phyloP scores from a whole-genome alignment of 139 green algal genomes.

The Coelastrella sp. region DNA sequence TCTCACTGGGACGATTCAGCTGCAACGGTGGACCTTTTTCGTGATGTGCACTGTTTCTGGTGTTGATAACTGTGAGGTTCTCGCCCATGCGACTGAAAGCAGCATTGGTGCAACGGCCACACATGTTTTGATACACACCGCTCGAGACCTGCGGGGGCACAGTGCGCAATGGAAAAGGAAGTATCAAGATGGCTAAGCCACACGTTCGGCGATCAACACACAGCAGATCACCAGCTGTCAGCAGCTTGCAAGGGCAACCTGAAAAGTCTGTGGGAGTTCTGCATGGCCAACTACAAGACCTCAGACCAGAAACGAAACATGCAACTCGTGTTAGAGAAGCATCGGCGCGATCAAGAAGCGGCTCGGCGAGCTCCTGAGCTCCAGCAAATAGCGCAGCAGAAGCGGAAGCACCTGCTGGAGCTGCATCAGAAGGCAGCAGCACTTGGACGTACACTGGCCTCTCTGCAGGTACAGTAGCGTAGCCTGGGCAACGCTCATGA shows the following conservation, averaged over 20 bases:
- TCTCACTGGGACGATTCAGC: too few species aligned
- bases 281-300: slow-evolving; percentile 11
- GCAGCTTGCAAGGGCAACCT: slow-evolving; percentile 33
- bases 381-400: background rate
- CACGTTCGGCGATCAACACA: slow-evolving; percentile 11
- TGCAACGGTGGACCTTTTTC: too few species aligned
- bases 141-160: background rate
- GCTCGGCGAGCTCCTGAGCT: slow-evolving; percentile 25
- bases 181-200: slow-evolving; percentile 12
- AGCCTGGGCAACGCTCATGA: background rate
- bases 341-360: slow-evolving; percentile 36
- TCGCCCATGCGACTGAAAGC: background rate
- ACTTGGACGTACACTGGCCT: background rate
- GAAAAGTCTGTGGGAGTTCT: slow-evolving; percentile 38
- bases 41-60: too few species aligned
- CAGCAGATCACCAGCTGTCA: slow-evolving; percentile 34
- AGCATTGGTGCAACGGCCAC: too few species aligned
- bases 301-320: slow-evolving; percentile 6
- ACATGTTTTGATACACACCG: background rate
- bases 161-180: slow-evolving; percentile 5
- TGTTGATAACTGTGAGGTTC: too few species aligned
- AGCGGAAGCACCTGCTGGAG: background rate
- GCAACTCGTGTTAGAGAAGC: slow-evolving; percentile 6
- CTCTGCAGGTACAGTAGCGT: slow-evolving; percentile 3
- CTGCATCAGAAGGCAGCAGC: background rate